phyloP scores from a whole-genome alignment of 1,284 basidiomycete species.

The Pascua sp. region DNA sequence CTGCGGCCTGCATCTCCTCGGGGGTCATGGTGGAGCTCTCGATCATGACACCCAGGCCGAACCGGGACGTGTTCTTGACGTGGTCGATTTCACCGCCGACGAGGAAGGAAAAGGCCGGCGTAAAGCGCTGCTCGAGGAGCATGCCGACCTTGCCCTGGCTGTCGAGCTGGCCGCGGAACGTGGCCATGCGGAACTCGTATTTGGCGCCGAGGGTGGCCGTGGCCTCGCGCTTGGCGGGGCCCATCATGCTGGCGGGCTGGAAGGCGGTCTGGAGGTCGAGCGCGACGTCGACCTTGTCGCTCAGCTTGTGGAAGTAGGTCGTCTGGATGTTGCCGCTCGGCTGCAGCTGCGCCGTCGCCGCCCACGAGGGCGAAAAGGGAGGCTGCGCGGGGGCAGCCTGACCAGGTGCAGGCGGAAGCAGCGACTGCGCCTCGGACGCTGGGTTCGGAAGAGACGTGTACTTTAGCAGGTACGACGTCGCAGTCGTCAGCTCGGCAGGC shows the following conservation, averaged over 20 bases:
- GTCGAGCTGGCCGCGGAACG: conserved; percentile 88
- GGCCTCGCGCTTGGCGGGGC: conserved; percentile 74
- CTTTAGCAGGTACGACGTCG: conserved; percentile 84
- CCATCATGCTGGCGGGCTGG: conserved; percentile 56
- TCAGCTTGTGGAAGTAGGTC: conserved; percentile 94
- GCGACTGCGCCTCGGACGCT: conserved; percentile 44
- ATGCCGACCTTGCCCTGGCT: conserved; percentile 91
- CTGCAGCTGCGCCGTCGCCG: conserved; percentile 88
- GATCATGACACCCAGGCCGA: conserved; percentile 94
- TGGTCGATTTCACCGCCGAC: conserved; percentile 98
- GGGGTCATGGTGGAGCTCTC: conserved; percentile 57
- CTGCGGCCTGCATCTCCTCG: conserved; percentile 50
- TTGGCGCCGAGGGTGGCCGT: conserved; percentile 90
- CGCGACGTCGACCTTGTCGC: conserved; percentile 97
- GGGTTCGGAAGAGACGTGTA: conserved; percentile 60
- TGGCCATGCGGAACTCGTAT: conserved; percentile 91
- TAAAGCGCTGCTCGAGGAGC: conserved; percentile 91
- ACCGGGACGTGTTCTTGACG: conserved; percentile 91
- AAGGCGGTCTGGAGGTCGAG: conserved; percentile 85
- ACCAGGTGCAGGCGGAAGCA: conserved; percentile 26
- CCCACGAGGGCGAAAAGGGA: conserved; percentile 64
- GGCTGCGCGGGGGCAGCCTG: conserved; percentile 29
- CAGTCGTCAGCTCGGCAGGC: conserved; percentile 68
- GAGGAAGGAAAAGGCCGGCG: conserved; percentile 90
- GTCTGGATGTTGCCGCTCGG: conserved; percentile 79